These are phyloP conservation scores for Cytospora piceae DNA, from an alignment of 2,329 filamentous ascomycete genomes.

Conservation along the genomic window DNA sequence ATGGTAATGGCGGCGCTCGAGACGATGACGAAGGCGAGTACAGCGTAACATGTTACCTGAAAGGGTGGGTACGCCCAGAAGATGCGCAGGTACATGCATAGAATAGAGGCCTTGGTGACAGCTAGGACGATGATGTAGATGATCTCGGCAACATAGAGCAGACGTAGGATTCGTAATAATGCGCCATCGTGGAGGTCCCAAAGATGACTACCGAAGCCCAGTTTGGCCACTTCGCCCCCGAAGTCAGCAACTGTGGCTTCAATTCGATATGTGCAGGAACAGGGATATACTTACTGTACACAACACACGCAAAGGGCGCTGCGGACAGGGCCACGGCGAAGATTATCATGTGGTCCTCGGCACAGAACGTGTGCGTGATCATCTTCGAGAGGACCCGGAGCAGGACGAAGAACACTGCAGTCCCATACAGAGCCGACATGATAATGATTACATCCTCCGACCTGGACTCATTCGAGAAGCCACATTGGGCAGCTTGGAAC, in stretches of 20 bases:
- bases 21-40: conserved; percentile 25
- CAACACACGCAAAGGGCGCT: conserved; percentile 5
- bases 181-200: conserved; percentile 29
- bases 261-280: background rate
- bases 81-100: conserved; percentile 29
- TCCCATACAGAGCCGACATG: conserved; percentile 16
- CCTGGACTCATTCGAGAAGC: conserved; percentile 20
- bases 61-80: conserved; percentile 26
- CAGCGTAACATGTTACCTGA: conserved; percentile 22
- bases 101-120: conserved; percentile 26
- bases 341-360: conserved; percentile 27
- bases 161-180: conserved; percentile 16
- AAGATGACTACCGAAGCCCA: conserved; percentile 28
- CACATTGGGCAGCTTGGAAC: conserved; percentile 12
- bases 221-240: conserved; percentile 11
- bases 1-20: conserved; percentile 21
- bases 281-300: conserved; percentile 22
- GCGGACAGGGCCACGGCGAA: conserved; percentile 7
- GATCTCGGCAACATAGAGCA: conserved; percentile 30
- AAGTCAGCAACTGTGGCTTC: background rate
- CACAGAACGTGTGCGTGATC: conserved; percentile 21
- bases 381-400: conserved; percentile 19
- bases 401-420: conserved; percentile 10
- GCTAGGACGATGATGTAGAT: conserved; percentile 28
- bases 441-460: conserved; percentile 14